phyloP scores from a whole-genome alignment of 1,139 yeast genomes.

The Hyphopichia khmerensis region DNA sequence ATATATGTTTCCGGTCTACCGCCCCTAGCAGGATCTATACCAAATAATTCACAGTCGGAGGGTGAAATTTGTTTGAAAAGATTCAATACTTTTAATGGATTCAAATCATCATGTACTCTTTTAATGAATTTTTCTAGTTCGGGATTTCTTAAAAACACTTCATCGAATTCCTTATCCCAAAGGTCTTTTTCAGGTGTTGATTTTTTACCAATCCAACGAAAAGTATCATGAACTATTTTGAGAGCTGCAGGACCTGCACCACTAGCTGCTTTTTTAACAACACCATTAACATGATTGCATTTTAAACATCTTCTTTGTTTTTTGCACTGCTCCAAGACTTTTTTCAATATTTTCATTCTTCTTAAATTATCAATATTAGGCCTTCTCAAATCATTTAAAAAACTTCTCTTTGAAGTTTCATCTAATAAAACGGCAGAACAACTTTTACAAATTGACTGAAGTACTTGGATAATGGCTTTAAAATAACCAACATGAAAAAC shows the following conservation, averaged over 20 bases:
- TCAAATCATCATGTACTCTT: conserved; percentile 89
- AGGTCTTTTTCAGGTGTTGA: conserved; percentile 77
- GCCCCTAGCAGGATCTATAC: conserved; percentile 81
- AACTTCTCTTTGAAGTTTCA: conserved; percentile 68
- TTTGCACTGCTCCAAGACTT: conserved; percentile 86
- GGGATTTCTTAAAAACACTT: conserved; percentile 69
- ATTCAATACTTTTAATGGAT: conserved; percentile 86
- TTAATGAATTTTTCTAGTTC: conserved; percentile 86
- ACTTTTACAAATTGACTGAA: conserved; percentile 89
- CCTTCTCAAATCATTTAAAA: conserved; percentile 71
- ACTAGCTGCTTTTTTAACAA: conserved; percentile 93
- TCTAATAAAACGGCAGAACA: conserved; percentile 80
- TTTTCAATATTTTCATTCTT: conserved; percentile 84
- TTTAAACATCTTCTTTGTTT: conserved; percentile 88
- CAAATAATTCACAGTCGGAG: conserved; percentile 87
- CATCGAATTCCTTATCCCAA: conserved; percentile 86
- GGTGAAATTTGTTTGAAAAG: conserved; percentile 84
- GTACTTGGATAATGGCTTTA: conserved; percentile 82
- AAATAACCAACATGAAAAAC: conserved; percentile 98
- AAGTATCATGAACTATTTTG: conserved; percentile 93
- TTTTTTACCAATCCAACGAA: conserved; percentile 93
- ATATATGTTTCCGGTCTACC: conserved; percentile 97
- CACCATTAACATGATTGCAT: conserved; percentile 92
- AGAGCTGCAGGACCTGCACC: conserved; percentile 91
- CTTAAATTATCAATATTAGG: conserved; percentile 90